Base-by-base conservation (phyloP, 495 filamentous ascomycete species). In the Aspergillus steynii region DNA sequence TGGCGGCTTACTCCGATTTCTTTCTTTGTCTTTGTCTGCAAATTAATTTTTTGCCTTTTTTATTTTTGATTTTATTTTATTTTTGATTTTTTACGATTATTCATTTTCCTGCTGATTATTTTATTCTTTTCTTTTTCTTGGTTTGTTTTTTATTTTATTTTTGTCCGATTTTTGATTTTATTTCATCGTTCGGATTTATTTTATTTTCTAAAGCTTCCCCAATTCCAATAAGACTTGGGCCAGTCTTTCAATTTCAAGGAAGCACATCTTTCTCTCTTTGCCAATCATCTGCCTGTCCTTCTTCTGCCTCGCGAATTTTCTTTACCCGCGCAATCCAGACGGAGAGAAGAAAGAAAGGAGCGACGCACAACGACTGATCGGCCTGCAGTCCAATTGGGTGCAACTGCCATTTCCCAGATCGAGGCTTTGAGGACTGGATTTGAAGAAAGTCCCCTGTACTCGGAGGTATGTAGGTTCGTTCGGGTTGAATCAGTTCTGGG, bases 381-480 rank as follows among this genome's bases (percentile, higher is more conserved):
- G 14, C 37, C 37, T 12, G 37, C 37, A 15, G 37, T 42, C 9
- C 37, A 42, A 42, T 14, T 42, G 37, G 7, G 37, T 15, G 37
- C 12, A 42, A 12, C 37, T 12, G 37, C 10, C 37, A 42, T 42
- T 42, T 14, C 14, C 37, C 12, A 15, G 37, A 42, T 42, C 37
- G 37, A 42, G 12, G 37, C 7, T 14, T 15, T 42, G 37, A 42
- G 12, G 12, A 42, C 37, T 47, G 49, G 9, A 12, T 37, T 37
- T 54, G 52, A 60, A 25, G 20, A 27, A 62, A 62, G 48, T 32
- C 48, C 55, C 50, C 55, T 47, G 52, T 34, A 26, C 31, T 28
- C 4, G 32, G 47, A 42, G 15, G 37, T 20, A 20, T 20, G 29
- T 50, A 50, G 59, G 63, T 61, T 61, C 15, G 63, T 58, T 47